Evolutionary conservation across 805 yeast genomes (phyloP).

Genomic region (Candida odintsovae): DNA sequence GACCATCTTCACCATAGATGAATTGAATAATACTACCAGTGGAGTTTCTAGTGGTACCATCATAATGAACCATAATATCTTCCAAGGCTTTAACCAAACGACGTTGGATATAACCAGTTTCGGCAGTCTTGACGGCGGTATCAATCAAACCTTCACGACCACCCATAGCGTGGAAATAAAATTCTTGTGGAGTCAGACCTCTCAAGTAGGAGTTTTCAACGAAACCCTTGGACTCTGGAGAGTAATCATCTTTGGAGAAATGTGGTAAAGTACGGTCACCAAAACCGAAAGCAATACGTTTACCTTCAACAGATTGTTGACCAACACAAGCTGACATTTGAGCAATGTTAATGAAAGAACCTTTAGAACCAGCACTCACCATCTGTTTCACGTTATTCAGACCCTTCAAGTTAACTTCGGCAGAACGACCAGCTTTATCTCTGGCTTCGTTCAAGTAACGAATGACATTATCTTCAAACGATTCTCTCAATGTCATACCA

Average conservation of each 20-base stretch:
- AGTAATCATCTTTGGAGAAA: slow-evolving; percentile 96
- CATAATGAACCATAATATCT: slow-evolving; percentile 97
- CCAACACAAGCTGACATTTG: slow-evolving; percentile 99
- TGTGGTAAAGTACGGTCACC: slow-evolving; percentile 96
- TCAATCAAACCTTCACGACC: slow-evolving; percentile 99
- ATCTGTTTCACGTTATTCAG: slow-evolving; percentile 95
- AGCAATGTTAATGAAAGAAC: slow-evolving; percentile 97
- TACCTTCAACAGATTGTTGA: slow-evolving; percentile 99
- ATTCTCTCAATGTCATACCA: slow-evolving; percentile 99
- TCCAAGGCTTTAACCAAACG: slow-evolving; percentile 95
- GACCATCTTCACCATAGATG: slow-evolving; percentile 97
- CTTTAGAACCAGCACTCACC: slow-evolving; percentile 99
- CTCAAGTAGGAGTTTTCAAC: slow-evolving; percentile 95
- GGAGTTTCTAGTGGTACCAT: slow-evolving; percentile 97
- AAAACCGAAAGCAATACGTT: slow-evolving; percentile 97
- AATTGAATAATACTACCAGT: slow-evolving; percentile 95
- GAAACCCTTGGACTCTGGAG: slow-evolving; percentile 97
- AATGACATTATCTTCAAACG: slow-evolving; percentile 95
- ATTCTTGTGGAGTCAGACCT: slow-evolving; percentile 98
- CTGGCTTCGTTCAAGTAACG: slow-evolving; percentile 95
- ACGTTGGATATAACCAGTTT: slow-evolving; percentile 97
- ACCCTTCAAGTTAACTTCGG: slow-evolving; percentile 93
- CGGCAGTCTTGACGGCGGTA: slow-evolving; percentile 99
- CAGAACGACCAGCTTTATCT: slow-evolving; percentile 98
- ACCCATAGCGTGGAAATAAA: slow-evolving; percentile 99